Conservation (phyloP, 2,329 filamentous ascomycete genomes). For the Thermoascus crustaceus region DNA sequence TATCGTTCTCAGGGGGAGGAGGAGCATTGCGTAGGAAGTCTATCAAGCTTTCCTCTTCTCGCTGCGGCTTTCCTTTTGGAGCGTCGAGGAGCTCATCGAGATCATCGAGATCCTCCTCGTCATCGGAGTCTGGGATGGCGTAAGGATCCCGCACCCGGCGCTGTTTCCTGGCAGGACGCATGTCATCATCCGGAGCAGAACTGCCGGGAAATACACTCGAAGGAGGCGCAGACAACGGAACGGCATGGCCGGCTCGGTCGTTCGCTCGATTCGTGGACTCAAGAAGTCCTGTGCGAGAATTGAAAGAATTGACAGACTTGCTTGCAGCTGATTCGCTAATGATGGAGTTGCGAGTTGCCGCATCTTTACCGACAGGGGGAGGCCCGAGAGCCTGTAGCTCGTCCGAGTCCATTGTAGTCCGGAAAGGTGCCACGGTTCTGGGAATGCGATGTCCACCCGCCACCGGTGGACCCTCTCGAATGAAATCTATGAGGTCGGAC, state of each 20-base stretch:
- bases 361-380: conserved; percentile 17
- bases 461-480: conserved; percentile 71
- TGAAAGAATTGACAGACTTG: conserved; percentile 54
- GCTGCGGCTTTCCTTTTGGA: conserved; percentile 21
- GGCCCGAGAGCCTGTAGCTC: conserved; percentile 44
- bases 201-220: conserved; percentile 6
- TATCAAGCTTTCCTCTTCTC: conserved; percentile 40
- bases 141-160: conserved; percentile 81
- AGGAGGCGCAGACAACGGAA: conserved; percentile 10
- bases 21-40: conserved; percentile 42
- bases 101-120: conserved; percentile 61
- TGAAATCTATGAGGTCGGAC: conserved; percentile 90
- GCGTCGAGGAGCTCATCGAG: conserved; percentile 48
- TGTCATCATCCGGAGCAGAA: conserved; percentile 21
- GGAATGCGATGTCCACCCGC: conserved; percentile 63
- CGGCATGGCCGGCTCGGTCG: conserved; percentile 14
- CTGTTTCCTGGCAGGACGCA: conserved; percentile 64
- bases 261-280: conserved; percentile 30
- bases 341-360: conserved; percentile 30
- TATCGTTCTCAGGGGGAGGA: conserved; percentile 28
- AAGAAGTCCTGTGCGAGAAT: conserved; percentile 65
- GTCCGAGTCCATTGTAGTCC: conserved; percentile 78
- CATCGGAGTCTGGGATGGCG: conserved; percentile 71
- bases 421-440: conserved; percentile 74
- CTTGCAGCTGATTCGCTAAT: conserved; percentile 41